Percentiles rank a stretch among this genome's conserved stretches.
These are phyloP conservation scores for Cokeromyces recurvatus DNA, from an alignment of 371 early-diverging fungal species.

Conservation along the genomic window DNA sequence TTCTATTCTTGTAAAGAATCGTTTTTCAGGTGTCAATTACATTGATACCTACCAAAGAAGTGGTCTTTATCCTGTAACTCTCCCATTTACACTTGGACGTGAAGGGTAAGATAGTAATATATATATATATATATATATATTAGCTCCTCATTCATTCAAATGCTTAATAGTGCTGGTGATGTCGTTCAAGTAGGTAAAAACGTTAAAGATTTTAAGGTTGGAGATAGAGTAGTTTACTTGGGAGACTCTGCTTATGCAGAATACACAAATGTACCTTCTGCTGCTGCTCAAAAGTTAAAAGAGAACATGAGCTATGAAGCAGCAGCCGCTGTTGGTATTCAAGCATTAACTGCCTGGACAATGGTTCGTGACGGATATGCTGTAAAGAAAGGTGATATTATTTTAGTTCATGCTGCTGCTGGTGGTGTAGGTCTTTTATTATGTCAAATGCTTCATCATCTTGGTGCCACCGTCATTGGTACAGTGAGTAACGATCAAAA, in stretches of 20 bases:
- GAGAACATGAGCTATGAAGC: slow-evolving; percentile 54
- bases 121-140: too few species aligned
- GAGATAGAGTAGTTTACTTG: slow-evolving; percentile 83
- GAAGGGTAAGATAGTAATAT: slow-evolving; percentile 74
- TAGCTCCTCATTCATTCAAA: too few species aligned
- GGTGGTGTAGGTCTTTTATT: slow-evolving; percentile 86
- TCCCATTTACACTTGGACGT: slow-evolving; percentile 74
- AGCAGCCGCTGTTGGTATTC: slow-evolving; percentile 64
- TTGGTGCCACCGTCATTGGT: slow-evolving; percentile 89
- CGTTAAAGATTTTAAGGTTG: slow-evolving; percentile 66
- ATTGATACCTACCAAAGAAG: slow-evolving; percentile 93
- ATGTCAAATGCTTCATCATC: slow-evolving; percentile 66
- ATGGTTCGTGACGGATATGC: slow-evolving; percentile 70
- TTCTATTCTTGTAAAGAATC: slow-evolving; percentile 76
- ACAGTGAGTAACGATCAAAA: slow-evolving; percentile 84
- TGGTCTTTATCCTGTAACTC: slow-evolving; percentile 72
- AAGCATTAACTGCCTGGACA: slow-evolving; percentile 81
- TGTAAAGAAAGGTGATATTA: slow-evolving; percentile 71
- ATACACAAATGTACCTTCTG: slow-evolving; percentile 54
- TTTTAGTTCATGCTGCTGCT: slow-evolving; percentile 89
- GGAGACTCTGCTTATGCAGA: slow-evolving; percentile 73
- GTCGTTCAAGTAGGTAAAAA: slow-evolving; percentile 71
- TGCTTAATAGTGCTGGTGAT: slow-evolving; percentile 71
- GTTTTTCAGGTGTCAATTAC: slow-evolving; percentile 78
- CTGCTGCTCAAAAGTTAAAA: slow-evolving; percentile 50